Conservation (phyloP, 345 rosid genomes). For the Lumnitzera racemosa region DNA sequence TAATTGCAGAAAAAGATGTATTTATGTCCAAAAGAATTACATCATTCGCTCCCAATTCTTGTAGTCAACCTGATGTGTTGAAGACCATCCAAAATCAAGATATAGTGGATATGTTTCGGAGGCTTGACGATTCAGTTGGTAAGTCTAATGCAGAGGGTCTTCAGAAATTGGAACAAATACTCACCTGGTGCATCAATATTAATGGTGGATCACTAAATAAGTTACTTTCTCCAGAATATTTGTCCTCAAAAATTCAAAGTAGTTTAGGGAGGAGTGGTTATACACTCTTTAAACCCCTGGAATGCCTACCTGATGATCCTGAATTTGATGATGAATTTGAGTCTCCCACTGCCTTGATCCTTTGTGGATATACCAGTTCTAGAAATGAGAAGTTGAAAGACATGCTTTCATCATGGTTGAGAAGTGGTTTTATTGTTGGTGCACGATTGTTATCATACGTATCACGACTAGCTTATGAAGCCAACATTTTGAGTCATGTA, state of each 20-base stretch:
- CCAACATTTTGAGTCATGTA: constrained; percentile 13
- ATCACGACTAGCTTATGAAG: constrained; percentile 40
- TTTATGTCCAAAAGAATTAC: constrained; percentile 10
- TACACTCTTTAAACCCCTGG: constrained; percentile 30
- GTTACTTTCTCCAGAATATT: constrained; percentile 15
- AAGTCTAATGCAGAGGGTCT: constrained; percentile 22
- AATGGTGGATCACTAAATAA: constrained; percentile 8
- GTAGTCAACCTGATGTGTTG: constrained; percentile 3
- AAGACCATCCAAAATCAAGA: constrained; percentile 12
- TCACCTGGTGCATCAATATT: constrained; percentile 20
- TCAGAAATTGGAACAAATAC: constrained; percentile 28
- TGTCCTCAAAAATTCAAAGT: constrained; percentile 22
- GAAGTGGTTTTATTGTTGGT: constrained; percentile 33
- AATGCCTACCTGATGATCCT: constrained; percentile 7
- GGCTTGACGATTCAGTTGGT: constrained; percentile 18
- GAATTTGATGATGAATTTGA: constrained; percentile 20
- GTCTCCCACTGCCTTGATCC: constrained; percentile 31
- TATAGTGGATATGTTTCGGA: constrained; percentile 19
- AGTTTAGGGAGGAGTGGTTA: constrained; percentile 26
- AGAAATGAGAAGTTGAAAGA: constrained; percentile 23
- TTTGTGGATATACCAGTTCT: constrained; percentile 27
- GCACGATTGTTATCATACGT: constrained; percentile 34
- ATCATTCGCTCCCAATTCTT: constrained; percentile 12
- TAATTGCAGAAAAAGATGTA: constrained; percentile 6
- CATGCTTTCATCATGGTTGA: constrained; percentile 36